Evolutionary conservation across 768 basidiomycete species (phyloP), one percentile per base, ranked within the genome.

Genomic region (Neoboletus magnificus): DNA sequence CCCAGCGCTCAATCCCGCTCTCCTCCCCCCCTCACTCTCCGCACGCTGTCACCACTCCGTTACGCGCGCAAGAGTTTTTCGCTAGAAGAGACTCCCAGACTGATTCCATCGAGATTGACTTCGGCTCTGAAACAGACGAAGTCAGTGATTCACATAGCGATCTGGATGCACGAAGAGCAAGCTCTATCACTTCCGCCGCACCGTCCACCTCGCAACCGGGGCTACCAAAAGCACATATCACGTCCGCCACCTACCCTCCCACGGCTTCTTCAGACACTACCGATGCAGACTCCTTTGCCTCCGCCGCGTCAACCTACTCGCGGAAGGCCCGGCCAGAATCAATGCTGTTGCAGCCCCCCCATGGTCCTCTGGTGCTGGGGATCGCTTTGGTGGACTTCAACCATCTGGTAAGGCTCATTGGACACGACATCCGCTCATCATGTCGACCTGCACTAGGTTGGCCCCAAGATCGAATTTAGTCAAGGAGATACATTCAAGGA

Each of bases 371-470:
- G 22, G 78, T 96, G 16, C 77, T 95, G 5, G 94, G 94, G 5
- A 86, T 96, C 50, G 93, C 91, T 3, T 75, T 97, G n/a, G 86
- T 97, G 33, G 94, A 97, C 67, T 97, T 97, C 69, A 94, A 97
- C 69, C 94, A 97, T 73, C 73, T 94, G 67, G 94, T 93, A 68
- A 65, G 81, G 25, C 22, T 43, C 32, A n/a, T 47, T 50, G 39
- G 40, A 56, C 40, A 48, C 40, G 40, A 16, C 37, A 33, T 23
- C 33, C 27, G 56, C 44, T 63, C 43, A 59, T 58, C 54, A 49
- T 50, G 53, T 60, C 57, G 37, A 65, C 36, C 41, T 48, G 44
- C 36, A 48, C 42, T 70, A 95, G 87, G 87, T 98, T 46, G 97
- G 97, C 1, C 97, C 97, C 20, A 86, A 83, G 46, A 89, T 98